Percentiles rank a stretch among this genome's conserved stretches.
phyloP scores from a whole-genome alignment of 2,329 filamentous ascomycete genomes.

The Xylariaceae sp. region DNA sequence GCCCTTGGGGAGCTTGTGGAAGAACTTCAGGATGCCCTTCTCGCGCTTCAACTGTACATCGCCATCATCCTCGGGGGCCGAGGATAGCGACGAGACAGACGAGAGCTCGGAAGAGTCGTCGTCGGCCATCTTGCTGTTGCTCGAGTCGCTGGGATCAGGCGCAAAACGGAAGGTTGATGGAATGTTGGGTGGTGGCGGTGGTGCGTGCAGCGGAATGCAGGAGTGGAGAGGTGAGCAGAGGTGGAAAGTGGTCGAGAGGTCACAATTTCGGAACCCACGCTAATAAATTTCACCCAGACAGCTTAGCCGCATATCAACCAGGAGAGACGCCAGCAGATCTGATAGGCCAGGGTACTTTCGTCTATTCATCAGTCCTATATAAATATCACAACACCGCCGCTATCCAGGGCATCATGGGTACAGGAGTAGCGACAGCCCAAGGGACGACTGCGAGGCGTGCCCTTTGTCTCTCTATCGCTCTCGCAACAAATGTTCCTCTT shows the following conservation, averaged over 20 bases:
- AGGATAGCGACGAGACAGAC: constrained; percentile 43
- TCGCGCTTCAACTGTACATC: constrained; percentile 51
- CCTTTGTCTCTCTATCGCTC: too few species aligned
- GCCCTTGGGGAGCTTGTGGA: constrained; percentile 55
- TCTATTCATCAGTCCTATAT: constrained; percentile 20
- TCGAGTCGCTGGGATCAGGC: not conserved
- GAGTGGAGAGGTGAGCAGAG: constrained; percentile 25
- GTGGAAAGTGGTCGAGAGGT: constrained; percentile 23
- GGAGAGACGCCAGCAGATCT: constrained; percentile 25
- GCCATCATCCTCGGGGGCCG: constrained; percentile 50
- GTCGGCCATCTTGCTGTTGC: constrained; percentile 49
- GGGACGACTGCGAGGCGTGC: not conserved
- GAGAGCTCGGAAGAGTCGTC: constrained; percentile 65
- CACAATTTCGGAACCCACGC: constrained; percentile 32
- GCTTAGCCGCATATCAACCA: constrained; percentile 32
- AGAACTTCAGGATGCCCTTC: constrained; percentile 65
- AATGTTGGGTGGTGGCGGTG: constrained; percentile 10
- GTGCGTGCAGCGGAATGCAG: constrained; percentile 22
- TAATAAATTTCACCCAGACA: constrained; percentile 33
- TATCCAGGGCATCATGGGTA: constrained; percentile 5
- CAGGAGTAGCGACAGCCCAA: constrained; percentile 3
- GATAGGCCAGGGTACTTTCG: constrained; percentile 30
- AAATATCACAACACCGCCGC: constrained; percentile 11
- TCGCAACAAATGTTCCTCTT: too few species aligned
- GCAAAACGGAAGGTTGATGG: not conserved